Evolutionary conservation across 2,329 filamentous ascomycete species (phyloP), one percentile per base, ranked within the genome.

Genomic region (Penicillium capsulatum): DNA sequence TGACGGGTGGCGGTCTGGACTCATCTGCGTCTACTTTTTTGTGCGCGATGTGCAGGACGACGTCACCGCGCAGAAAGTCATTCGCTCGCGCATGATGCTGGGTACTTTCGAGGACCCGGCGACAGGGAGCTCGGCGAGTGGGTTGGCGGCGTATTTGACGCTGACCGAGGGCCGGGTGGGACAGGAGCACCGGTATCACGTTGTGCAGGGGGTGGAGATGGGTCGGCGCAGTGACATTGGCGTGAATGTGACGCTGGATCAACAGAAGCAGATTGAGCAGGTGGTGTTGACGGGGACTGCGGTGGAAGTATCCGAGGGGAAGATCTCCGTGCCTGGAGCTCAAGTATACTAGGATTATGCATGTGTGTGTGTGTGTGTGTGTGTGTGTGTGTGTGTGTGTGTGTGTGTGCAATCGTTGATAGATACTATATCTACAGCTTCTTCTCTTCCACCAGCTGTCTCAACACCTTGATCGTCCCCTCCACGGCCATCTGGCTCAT

Each of bases 121-220:
- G 4, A 65, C 61, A 4, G 82, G 81, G 0, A 80, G 76, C 43
- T 80, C 81, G 19, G 78, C 80, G 4, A 74, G 73, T 54, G 74
- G 75, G 6, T 59, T 85, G 48, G 67, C 69, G 14, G 66, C 71
- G 38, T 82, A 76, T 52, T 63, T 84, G 44, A 69, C 73, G 3
- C 55, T 76, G 36, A 58, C 59, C n/a, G 65, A 66, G 36, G 58
- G 57, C n/a, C 59, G 53, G 15, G 36, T 38, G n/a, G 42, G 51
- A 4, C 24, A 50, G 17, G 45, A 48, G 32, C 60, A 58, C 16
- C 60, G 59, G 38, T 81, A 76, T 48, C 66, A 72, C 41, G 65
- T 84, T 46, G 75, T 75, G 42, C 81, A 85, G 64, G 82, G 81
- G 1, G 77, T 83, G 7, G 81, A 85, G 63, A 83, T 84, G 76